Conservation (phyloP, 352 stramenopile genomes). For the Aphanomyces invadans region DNA sequence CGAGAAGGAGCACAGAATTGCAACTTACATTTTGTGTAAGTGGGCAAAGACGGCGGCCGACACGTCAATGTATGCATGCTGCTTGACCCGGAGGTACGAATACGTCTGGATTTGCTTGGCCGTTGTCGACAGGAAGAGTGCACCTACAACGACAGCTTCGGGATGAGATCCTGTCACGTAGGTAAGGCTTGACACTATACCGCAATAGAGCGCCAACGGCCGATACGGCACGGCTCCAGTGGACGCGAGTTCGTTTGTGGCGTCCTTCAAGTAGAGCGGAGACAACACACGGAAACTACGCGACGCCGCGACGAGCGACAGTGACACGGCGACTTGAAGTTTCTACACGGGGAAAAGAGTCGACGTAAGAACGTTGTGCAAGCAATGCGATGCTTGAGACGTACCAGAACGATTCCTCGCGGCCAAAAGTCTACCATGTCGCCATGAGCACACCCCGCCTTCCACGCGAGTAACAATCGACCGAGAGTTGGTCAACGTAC, state of each 20-base stretch:
- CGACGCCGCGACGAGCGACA: conserved; percentile 63
- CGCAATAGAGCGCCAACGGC: conserved; percentile 53
- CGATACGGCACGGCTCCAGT: conserved; percentile 36
- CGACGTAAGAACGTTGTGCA: not conserved
- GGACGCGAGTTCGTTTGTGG: conserved; percentile 43
- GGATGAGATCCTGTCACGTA: no score
- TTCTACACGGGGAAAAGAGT: conserved; percentile 29
- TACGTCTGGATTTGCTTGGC: conserved; percentile 93
- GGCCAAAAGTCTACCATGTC: conserved; percentile 72
- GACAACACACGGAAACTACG: conserved; percentile 56
- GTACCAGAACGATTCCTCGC: conserved; percentile 52
- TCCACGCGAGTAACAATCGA: no score
- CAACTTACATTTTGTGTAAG: conserved; percentile 11
- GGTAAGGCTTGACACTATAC: conserved; percentile 26
- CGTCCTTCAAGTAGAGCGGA: conserved; percentile 64
- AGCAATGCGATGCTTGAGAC: not conserved
- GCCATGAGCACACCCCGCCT: no score
- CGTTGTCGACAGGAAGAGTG: conserved; percentile 59
- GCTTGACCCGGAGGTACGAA: conserved; percentile 91
- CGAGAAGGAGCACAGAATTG: not conserved
- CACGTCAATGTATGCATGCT: conserved; percentile 95
- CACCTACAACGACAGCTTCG: no score
- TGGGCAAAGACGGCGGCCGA: conserved; percentile 56
- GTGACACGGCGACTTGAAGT: conserved; percentile 49
- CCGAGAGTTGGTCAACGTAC: no score